Base-by-base conservation (phyloP, 164 flowering plant genomes). In the Cinnamomum micranthum region DNA sequence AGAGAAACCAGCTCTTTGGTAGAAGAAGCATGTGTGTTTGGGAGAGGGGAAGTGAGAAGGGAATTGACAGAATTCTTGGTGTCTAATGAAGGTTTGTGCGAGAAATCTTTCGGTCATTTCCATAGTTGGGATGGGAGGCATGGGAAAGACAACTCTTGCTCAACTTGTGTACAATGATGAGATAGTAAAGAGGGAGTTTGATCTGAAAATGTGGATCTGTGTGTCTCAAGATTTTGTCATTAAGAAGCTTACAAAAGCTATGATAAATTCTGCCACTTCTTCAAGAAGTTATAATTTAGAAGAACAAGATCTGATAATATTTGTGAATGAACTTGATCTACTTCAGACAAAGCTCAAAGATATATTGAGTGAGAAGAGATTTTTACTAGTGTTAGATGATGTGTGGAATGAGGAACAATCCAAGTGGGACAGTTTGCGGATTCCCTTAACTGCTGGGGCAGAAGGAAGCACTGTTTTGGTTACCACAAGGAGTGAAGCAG, bases 341-440 rank as follows among this genome's bases (percentile, higher is more conserved):
- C n/a, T 58, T 58, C 67, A 75, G 41, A 0, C 2, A 0, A 3
- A 2, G n/a, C 41, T 76, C 4, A 33, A 13, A 17, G 55, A 63
- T 3, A 13, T 5, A 2, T 4, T 71, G 41, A 50, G 50, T 19
- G 63, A 23, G 14, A 64, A 65, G 20, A 62, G 35, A 23, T 70
- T 63, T 31, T 31, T 76, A 50, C 69, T 76, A n/a, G 78, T 76
- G 19, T 64, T 76, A 11, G 78, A 76, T 50, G 69, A 76, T 64
- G 74, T 76, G 15, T 63, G 74, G 73, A 55, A 76, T 15, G 66
- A 68, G 24, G 62, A 71, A 5, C 10, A 65, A 7, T 4, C 3
- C 3, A 23, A 74, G 27, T 76, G 78, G 78, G 50, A 76, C 13
- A 24, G 19, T 9, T 68, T 76, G 17, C 14, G 23, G 19, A 23